Conservation (phyloP, 345 rosid genomes). For the Jatropha curcas region DNA sequence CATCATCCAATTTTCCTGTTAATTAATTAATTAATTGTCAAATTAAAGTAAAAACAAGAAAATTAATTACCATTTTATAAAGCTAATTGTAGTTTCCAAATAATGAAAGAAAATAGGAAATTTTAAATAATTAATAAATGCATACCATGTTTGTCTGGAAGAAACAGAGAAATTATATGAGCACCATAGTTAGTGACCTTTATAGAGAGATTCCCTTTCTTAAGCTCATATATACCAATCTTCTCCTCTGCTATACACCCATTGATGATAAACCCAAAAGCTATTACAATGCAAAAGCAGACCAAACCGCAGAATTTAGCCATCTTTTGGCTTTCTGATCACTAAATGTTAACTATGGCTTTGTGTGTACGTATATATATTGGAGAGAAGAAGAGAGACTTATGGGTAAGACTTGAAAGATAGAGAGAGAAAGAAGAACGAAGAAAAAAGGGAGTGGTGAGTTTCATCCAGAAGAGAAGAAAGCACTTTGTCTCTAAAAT, state of each 20-base stretch:
- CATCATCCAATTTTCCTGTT: conserved; percentile 71
- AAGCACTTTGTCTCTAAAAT: no score
- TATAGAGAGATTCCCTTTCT: conserved; percentile 61
- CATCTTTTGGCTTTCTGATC: no score
- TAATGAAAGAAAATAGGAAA: not conserved
- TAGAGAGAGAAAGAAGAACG: no score
- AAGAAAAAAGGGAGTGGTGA: no score
- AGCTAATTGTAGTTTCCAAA: not conserved
- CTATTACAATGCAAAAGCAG: not conserved
- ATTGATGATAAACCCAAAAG: not conserved
- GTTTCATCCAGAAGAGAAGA: no score
- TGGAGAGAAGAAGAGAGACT: not conserved
- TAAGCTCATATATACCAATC: conserved; percentile 62
- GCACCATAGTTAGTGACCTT: conserved; percentile 92
- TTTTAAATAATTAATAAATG: not conserved
- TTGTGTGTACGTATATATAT: no score
- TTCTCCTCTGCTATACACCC: conserved; percentile 4
- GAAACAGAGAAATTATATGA: conserved; percentile 56
- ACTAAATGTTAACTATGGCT: no score
- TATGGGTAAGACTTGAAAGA: not conserved
- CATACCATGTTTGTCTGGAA: conserved; percentile 85
- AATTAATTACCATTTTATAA: not conserved
- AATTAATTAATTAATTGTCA: conserved; percentile 11
- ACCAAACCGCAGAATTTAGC: not conserved
- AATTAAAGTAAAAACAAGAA: not conserved